phyloP scores from a whole-genome alignment of 371 early-diverging fungal species.

The Cokeromyces recurvatus region DNA sequence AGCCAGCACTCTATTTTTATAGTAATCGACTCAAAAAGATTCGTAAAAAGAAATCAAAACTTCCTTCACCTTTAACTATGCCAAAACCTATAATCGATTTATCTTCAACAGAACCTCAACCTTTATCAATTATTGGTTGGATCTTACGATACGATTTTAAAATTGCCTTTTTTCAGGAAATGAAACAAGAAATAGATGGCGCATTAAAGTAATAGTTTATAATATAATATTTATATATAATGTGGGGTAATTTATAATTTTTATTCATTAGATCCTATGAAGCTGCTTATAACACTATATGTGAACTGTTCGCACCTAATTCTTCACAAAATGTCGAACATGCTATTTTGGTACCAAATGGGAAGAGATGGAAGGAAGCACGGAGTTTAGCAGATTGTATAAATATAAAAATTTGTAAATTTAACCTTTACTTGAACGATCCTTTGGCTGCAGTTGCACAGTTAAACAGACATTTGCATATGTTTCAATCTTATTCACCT shows the following conservation, averaged over 20 bases:
- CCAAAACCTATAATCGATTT: constrained; percentile 21
- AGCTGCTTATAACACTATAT: constrained; percentile 58
- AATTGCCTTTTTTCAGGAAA: constrained; percentile 70
- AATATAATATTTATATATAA: too few species aligned
- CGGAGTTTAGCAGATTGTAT: constrained; percentile 64
- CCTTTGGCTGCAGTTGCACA: constrained; percentile 65
- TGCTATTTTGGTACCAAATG: constrained; percentile 30
- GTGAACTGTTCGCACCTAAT: constrained; percentile 61
- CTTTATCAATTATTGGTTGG: constrained; percentile 68
- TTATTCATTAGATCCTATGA: constrained; percentile 56
- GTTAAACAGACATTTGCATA: constrained; percentile 64
- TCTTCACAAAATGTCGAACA: constrained; percentile 33
- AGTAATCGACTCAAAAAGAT: constrained; percentile 67
- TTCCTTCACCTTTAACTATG: constrained; percentile 49
- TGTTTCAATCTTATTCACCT: constrained; percentile 52
- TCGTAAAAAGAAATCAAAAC: constrained; percentile 63
- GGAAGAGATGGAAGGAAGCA: constrained; percentile 63
- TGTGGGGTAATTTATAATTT: background rate
- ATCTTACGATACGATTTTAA: constrained; percentile 80
- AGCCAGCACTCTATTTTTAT: constrained; percentile 67
- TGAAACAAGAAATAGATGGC: constrained; percentile 72
- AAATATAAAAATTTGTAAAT: constrained; percentile 73
- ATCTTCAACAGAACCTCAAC: constrained; percentile 34
- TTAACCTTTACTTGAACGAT: constrained; percentile 62
- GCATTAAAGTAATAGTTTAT: constrained; percentile 54